These are phyloP conservation scores for Rhizomucor miehei DNA, from an alignment of 371 early-diverging fungal species.

Conservation along the genomic window DNA sequence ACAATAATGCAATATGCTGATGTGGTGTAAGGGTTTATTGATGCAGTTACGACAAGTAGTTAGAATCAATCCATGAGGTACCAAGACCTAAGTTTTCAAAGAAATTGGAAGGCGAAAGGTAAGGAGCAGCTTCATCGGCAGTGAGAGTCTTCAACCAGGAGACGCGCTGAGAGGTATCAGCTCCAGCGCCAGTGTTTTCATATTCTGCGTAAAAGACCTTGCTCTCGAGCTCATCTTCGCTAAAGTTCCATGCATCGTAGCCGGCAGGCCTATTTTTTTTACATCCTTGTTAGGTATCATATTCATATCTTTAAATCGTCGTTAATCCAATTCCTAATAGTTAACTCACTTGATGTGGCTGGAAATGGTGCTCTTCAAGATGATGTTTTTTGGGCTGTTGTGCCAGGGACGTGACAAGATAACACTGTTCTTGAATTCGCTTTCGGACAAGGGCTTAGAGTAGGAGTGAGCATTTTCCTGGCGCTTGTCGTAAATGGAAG, in stretches of 20 bases:
- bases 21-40: too few relatives aligned
- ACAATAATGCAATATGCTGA: too few relatives aligned
- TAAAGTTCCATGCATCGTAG: constrained; percentile 11
- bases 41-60: constrained; percentile 5
- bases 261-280: constrained; percentile 6
- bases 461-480: constrained; percentile 14
- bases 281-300: too few relatives aligned
- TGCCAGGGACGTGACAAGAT: constrained; percentile 15
- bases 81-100: constrained; percentile 7
- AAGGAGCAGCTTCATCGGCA: constrained; percentile 8
- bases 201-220: constrained; percentile 11
- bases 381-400: constrained; percentile 5
- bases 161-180: constrained; percentile 10
- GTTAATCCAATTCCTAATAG: background rate
- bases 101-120: constrained; percentile 3
- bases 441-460: constrained; percentile 4
- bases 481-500: constrained; percentile 12
- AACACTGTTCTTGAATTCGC: constrained; percentile 3
- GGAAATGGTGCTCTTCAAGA: constrained; percentile 8
- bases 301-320: too few relatives aligned
- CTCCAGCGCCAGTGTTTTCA: constrained; percentile 9
- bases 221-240: constrained; percentile 7
- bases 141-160: constrained; percentile 7
- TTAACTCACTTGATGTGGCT: constrained; percentile 11
- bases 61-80: constrained; percentile 7